Evolutionary conservation across 2,329 filamentous ascomycete genomes (phyloP).

Genomic region (Diplodia intermedia): DNA sequence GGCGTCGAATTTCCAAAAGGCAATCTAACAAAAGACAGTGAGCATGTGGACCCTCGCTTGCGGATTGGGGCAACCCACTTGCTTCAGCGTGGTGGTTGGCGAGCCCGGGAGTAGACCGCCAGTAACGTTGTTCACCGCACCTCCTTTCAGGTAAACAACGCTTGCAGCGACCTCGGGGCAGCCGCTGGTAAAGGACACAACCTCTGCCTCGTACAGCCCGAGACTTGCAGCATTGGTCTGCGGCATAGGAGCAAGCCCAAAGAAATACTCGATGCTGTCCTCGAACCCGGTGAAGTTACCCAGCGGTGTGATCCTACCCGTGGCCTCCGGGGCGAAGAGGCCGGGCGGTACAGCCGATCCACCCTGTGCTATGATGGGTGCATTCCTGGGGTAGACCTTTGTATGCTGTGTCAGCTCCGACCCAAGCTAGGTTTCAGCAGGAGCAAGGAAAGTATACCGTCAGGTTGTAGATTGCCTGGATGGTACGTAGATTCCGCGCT

Average conservation of each 20-base stretch:
- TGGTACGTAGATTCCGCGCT: constrained; percentile 48
- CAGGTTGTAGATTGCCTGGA: constrained; percentile 51
- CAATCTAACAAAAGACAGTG: constrained; percentile 37
- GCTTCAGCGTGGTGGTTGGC: constrained; percentile 46
- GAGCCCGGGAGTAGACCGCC: constrained; percentile 42
- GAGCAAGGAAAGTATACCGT: constrained; percentile 39
- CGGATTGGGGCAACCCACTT: constrained; percentile 33
- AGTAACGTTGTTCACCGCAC: constrained; percentile 42
- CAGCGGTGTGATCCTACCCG: constrained; percentile 51
- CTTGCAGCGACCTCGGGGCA: constrained; percentile 49
- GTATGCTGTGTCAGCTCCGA: background rate
- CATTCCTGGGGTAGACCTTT: constrained; percentile 47
- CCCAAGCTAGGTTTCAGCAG: background rate
- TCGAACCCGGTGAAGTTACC: constrained; percentile 54
- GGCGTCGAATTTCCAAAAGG: constrained; percentile 58
- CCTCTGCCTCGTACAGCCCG: constrained; percentile 37
- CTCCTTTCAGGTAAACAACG: constrained; percentile 47
- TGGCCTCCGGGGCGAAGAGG: constrained; percentile 50
- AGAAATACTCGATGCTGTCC: constrained; percentile 56
- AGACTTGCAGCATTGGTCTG: constrained; percentile 39
- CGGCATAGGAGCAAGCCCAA: constrained; percentile 50
- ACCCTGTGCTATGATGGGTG: constrained; percentile 47
- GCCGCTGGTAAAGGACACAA: constrained; percentile 44
- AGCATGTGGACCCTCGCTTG: no score
- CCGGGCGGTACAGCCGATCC: constrained; percentile 47